A percentile compares a stretch with the other conserved stretches of the same genome.
phyloP scores from a whole-genome alignment of 345 rosid species.

The Salix exigua region DNA sequence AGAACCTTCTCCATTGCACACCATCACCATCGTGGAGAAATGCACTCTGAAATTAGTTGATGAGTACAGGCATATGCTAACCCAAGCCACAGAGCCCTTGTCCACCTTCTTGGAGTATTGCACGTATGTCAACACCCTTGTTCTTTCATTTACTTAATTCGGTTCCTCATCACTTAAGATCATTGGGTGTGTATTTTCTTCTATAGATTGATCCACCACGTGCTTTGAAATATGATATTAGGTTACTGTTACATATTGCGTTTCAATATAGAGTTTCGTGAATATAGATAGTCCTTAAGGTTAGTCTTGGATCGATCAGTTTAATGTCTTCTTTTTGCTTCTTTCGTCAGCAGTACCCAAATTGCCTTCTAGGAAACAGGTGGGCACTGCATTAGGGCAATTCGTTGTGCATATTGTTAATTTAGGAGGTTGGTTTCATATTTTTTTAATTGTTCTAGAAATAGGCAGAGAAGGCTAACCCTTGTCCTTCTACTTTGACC shows the following conservation, averaged over 20 bases:
- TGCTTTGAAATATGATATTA: too few species aligned
- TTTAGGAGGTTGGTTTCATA: background rate
- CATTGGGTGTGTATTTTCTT: too few species aligned
- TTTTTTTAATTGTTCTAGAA: background rate
- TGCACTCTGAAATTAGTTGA: conserved; percentile 95
- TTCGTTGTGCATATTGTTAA: background rate
- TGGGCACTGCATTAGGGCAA: too few species aligned
- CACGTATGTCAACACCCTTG: conserved; percentile 47
- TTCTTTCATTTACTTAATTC: background rate
- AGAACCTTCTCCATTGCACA: conserved; percentile 98
- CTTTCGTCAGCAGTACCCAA: too few species aligned
- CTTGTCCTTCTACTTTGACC: background rate
- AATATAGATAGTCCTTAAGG: background rate
- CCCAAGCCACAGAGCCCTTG: conserved; percentile 95
- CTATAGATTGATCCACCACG: too few species aligned
- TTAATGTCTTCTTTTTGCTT: background rate
- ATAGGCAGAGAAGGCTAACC: background rate
- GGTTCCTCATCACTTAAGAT: too few species aligned
- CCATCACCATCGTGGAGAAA: conserved; percentile 96
- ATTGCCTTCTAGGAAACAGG: too few species aligned
- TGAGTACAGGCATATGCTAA: conserved; percentile 91
- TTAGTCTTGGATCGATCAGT: background rate
- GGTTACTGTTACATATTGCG: too few species aligned
- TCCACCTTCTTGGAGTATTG: conserved; percentile 94
- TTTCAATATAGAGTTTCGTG: background rate